These are phyloP conservation scores for Calendula officinalis DNA, from an alignment of 129 eudicot species.

Conservation along the genomic window DNA sequence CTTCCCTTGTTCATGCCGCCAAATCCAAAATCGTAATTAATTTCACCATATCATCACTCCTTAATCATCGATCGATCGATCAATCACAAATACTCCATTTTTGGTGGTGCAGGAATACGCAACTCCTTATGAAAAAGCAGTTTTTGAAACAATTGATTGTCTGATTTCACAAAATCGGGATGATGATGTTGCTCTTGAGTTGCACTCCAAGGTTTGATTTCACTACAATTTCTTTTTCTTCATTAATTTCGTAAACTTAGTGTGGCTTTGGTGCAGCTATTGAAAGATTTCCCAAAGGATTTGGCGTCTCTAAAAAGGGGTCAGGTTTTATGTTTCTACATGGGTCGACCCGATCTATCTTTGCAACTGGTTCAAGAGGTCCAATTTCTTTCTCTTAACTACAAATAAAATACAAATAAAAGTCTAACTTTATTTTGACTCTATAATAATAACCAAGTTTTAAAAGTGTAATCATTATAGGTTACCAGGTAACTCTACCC, in stretches of 20 bases:
- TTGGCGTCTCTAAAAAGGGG: conserved; percentile 77
- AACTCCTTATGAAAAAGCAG: conserved; percentile 77
- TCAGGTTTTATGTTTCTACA: conserved; percentile 82
- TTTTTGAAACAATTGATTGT: conserved; percentile 54
- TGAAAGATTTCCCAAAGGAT: conserved; percentile 79
- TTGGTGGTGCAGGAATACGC: conserved; percentile 52
- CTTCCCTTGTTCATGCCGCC: conserved; percentile 57
- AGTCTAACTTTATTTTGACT: no score
- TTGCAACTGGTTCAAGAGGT: conserved; percentile 86
- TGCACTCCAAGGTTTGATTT: conserved; percentile 57
- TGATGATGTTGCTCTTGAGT: conserved; percentile 70
- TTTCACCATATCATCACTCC: neutral
- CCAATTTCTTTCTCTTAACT: neutral
- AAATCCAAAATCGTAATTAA: conserved; percentile 49
- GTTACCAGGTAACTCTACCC: no score
- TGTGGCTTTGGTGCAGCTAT: conserved; percentile 50
- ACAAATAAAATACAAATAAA: no score
- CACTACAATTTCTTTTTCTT: neutral
- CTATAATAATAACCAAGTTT: no score
- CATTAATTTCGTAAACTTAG: neutral
- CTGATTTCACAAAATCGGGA: conserved; percentile 66
- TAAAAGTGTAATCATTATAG: no score
- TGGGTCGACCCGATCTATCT: conserved; percentile 84
- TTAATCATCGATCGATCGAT: neutral
- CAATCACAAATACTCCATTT: neutral